Evolutionary conservation across 768 basidiomycete species (phyloP), one percentile per base, ranked within the genome.

Genomic region (Mycena amicta): DNA sequence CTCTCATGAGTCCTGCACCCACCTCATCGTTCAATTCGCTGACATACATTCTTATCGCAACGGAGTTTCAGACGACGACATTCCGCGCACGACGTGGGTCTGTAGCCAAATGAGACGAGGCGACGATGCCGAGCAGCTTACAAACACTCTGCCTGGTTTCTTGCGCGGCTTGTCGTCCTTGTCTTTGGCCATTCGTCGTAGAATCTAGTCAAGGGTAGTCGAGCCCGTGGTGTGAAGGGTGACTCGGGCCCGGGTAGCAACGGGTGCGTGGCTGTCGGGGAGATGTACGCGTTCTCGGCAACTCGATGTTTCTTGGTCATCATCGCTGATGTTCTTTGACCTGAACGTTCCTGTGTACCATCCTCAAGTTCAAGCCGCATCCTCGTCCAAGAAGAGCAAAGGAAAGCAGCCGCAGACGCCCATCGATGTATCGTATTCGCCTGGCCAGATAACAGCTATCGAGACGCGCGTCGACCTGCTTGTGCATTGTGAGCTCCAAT

Each of bases 401-500:
- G 81, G 72, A 57, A 87, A 87, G 62, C 82, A 84, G 63, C 66
- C 67, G 3, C 71, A 74, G 33, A 67, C 63, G 33, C 62, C 66
- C 6, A 54, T 61, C n/a, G 31, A 68, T 4, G 59, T 72, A 18
- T 56, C 74, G 1, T 89, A 83, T 66, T 80, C 80, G n/a, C 68
- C 79, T 0, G 75, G 82, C 5, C 88, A 91, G 67, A 69, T 92
- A 45, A 68, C 71, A 11, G 76, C 76, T 3, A 74, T 92, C 27
- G 88, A 92, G 67, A 73, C 76, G 4, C 82, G 85, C 22, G 72
- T 93, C 26, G 89, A 91, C 67, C 67, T 90, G 31, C 81, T 92
- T 39, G 76, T 88, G 31, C 89, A 90, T 71, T 84, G 91, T 92
- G 61, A 67, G 88, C 81, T 25, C 58, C 45, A 29, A 41, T 26